A percentile compares a stretch with the other conserved stretches of the same genome.
These are phyloP conservation scores for Ceriops tagal DNA, from an alignment of 345 rosid genomes.

Conservation along the genomic window DNA sequence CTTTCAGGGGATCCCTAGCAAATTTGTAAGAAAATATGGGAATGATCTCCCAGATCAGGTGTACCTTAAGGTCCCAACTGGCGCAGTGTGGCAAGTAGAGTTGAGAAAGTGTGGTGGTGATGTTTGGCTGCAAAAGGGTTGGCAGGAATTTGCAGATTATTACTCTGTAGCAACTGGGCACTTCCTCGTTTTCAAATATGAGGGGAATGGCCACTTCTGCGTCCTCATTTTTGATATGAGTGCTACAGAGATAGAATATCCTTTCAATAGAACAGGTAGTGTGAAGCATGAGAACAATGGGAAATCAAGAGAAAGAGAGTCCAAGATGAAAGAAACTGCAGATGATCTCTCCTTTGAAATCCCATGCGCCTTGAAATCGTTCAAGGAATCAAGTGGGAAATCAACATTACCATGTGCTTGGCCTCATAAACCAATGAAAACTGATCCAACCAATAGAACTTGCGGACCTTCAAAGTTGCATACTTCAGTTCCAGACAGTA, in stretches of 20 bases:
- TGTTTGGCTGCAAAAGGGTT: slow-evolving; percentile 23
- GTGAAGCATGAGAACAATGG: neutral
- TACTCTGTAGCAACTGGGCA: slow-evolving; percentile 18
- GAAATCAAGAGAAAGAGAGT: neutral
- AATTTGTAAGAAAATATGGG: slow-evolving; percentile 23
- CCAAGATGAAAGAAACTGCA: neutral
- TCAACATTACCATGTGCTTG: neutral
- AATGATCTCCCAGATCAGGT: slow-evolving; percentile 6
- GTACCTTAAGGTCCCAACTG: slow-evolving; percentile 22
- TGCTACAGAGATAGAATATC: slow-evolving; percentile 28
- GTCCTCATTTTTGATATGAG: slow-evolving; percentile 18
- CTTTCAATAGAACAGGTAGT: neutral
- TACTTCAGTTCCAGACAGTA: too few relatives aligned
- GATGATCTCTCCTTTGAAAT: neutral
- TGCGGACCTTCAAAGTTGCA: too few relatives aligned
- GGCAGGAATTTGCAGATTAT: slow-evolving; percentile 26
- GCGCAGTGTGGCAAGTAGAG: slow-evolving; percentile 28
- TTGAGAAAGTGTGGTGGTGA: slow-evolving; percentile 12
- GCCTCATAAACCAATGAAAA: neutral
- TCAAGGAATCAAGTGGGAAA: neutral
- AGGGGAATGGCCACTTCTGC: slow-evolving; percentile 18
- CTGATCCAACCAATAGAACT: neutral
- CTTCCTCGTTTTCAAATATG: slow-evolving; percentile 25
- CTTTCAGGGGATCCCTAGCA: slow-evolving; percentile 26
- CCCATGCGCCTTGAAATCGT: neutral